Base-by-base conservation (phyloP, 306 rosid species). In the Quillaja saponaria region DNA sequence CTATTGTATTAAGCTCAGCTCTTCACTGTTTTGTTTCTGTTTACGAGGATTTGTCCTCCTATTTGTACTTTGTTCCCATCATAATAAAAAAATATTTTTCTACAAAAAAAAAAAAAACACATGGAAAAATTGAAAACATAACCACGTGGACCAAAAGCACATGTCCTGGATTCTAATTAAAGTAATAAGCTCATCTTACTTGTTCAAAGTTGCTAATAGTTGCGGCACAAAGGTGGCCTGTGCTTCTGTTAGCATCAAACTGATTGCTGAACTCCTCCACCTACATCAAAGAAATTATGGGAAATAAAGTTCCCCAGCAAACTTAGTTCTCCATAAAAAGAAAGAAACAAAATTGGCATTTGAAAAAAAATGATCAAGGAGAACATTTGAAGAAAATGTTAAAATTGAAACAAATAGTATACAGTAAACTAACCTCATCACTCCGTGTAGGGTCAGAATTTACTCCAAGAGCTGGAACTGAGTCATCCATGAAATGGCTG, bases 211-310 rank as follows among this genome's bases (percentile, higher is more conserved):
- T 84, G 66, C 72, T 82, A 64, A 78, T 69, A 18, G 87, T 84
- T 44, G 96, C 87, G 37, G 86, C 79, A 73, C 96, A 92, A 56
- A 88, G 96, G 61, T 83, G 81, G 59, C 96, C 94, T 1, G 86
- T 84, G 85, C 96, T 92, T 84, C 98, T 84, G 56, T 64, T 73
- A 63, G 96, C 95, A 79, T 92, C 90, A 74, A 82, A 86, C 72
- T 78, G 87, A 48, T 63, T 72, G 60, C 72, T 63, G 58, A 71
- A 80, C 77, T 61, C 69, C 59, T 81, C 84, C 40, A 88, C 95
- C 98, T 92, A 66, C 21, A 21, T 66, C 64, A 41, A 71, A 45
- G 52, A 68, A 66, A 63, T 72, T 49, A 52, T 13, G 42, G 42
- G 15, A 38, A 61, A 67, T 60, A 53, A 53, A 49, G 28, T 65